Base-by-base conservation (phyloP, 2,329 filamentous ascomycete species). In the Sclerotinia glacialis region DNA sequence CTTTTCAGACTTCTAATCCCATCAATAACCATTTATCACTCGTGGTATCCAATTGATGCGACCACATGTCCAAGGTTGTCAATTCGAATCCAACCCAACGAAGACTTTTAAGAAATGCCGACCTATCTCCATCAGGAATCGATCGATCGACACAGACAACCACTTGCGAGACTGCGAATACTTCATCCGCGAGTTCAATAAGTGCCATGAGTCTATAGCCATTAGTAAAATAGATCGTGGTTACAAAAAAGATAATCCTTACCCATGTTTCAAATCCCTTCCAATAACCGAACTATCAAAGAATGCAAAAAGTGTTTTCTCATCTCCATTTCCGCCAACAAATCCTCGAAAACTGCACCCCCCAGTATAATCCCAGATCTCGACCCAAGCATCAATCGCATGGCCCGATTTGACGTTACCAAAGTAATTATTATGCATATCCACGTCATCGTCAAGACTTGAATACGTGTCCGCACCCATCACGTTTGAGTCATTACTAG, bases 71-170 rank as follows among this genome's bases (percentile, higher is more conserved):
- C 53, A 97, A 83, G 31, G 91, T 94, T 60, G 87, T 88, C 71
- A 94, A 84, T 76, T 91, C 90, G 76, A 97, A 97, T 65, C 93
- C 93, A 71, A 96, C 93, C 93, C 93, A 97, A 77, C 93, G 91
- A 62, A 97, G 85, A 74, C 92, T 93, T 78, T 90, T 92, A 74
- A 90, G 86, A 72, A 94, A 82, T 67, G 87, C 82, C 72, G 89
- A 86, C 67, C 85, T 81, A 69, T 91, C 86, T 67, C 84, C 80
- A 34, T 83, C 79, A 49, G 86, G 83, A 69, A 89, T 86, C 55
- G 82, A 81, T 70, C 92, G 90, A 77, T 94, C 92, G 69, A 96
- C 83, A 78, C 91, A 93, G 73, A 93, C 86, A 70, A 96, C 86
- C 69, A 97, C 85, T 75, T 90, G 86, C 65, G 86, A 84, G 79